A percentile compares a stretch with the other conserved stretches of the same genome.
These are phyloP conservation scores for Alectoria sarmentosa DNA, from an alignment of 495 filamentous ascomycete genomes.

Conservation along the genomic window DNA sequence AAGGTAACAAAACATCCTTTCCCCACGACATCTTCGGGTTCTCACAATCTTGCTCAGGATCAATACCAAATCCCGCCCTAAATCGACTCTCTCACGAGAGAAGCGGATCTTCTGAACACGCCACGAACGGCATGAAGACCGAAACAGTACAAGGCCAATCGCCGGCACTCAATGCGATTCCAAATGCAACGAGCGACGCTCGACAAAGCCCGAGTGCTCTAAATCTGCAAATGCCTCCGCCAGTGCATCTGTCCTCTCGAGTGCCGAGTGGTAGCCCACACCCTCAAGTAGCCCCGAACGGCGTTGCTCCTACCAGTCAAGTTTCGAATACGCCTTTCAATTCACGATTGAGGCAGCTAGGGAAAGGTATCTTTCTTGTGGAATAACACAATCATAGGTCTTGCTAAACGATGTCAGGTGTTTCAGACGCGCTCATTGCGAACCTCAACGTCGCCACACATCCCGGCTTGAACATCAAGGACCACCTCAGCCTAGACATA, in stretches of 20 bases:
- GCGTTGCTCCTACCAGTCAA: constrained; percentile 22
- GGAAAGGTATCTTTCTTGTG: constrained; percentile 43
- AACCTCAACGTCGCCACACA: constrained; percentile 61
- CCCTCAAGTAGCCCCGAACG: constrained; percentile 27
- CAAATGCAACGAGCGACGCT: constrained; percentile 29
- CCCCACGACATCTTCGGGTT: background rate
- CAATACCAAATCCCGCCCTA: constrained; percentile 19
- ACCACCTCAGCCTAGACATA: constrained; percentile 49
- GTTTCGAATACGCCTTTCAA: constrained; percentile 30
- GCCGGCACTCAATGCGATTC: constrained; percentile 28
- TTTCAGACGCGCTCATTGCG: constrained; percentile 54
- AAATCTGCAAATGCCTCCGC: constrained; percentile 33
- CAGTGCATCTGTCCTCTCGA: constrained; percentile 31
- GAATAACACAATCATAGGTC: background rate
- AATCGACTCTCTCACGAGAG: constrained; percentile 20
- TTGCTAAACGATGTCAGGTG: constrained; percentile 30
- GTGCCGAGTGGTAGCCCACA: constrained; percentile 32
- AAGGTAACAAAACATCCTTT: constrained; percentile 11
- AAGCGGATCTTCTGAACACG: constrained; percentile 30
- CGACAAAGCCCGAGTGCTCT: constrained; percentile 27
- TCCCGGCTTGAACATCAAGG: constrained; percentile 49
- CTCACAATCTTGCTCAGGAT: constrained; percentile 21
- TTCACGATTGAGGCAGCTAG: constrained; percentile 39
- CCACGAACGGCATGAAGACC: constrained; percentile 39
- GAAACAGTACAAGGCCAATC: constrained; percentile 37